These are phyloP conservation scores for Rhizopus sp. DNA, from an alignment of 371 early-diverging fungal genomes.

Conservation along the genomic window DNA sequence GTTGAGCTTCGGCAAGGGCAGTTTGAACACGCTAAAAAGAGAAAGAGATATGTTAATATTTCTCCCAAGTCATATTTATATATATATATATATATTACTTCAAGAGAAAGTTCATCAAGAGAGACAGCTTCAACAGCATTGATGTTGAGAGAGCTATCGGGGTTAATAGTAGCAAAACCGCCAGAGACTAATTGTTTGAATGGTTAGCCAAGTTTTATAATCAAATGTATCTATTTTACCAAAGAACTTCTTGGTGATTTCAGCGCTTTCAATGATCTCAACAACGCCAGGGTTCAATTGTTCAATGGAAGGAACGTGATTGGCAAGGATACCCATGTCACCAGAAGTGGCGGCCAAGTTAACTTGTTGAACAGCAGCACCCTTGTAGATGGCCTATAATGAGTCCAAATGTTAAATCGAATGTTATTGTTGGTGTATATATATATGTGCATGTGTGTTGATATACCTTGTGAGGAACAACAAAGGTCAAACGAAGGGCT, in stretches of 20 bases:
- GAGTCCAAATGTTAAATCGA: slow-evolving; percentile 7
- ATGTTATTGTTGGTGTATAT: not conserved
- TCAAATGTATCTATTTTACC: slow-evolving; percentile 51
- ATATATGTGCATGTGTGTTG: not conserved
- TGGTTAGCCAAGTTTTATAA: not conserved
- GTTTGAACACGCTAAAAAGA: slow-evolving; percentile 70
- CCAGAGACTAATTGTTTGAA: slow-evolving; percentile 74
- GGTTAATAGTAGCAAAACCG: slow-evolving; percentile 96
- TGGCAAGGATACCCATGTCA: slow-evolving; percentile 98
- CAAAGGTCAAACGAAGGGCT: slow-evolving; percentile 88
- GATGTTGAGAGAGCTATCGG: slow-evolving; percentile 95
- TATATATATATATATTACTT: slow-evolving; percentile 42
- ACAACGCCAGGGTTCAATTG: slow-evolving; percentile 94
- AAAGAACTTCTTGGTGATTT: slow-evolving; percentile 90
- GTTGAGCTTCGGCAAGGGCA: slow-evolving; percentile 86
- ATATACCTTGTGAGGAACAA: slow-evolving; percentile 86
- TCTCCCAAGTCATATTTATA: not conserved
- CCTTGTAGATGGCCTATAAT: slow-evolving; percentile 70
- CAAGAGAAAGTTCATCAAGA: slow-evolving; percentile 83
- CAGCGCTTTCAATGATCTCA: slow-evolving; percentile 78
- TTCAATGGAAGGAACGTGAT: slow-evolving; percentile 96
- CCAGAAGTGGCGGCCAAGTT: slow-evolving; percentile 94
- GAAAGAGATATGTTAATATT: not conserved
- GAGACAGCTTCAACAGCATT: slow-evolving; percentile 96
- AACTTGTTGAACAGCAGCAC: slow-evolving; percentile 85